Base-by-base conservation (phyloP, 768 basidiomycete genomes). In the Suillus alpinus region DNA sequence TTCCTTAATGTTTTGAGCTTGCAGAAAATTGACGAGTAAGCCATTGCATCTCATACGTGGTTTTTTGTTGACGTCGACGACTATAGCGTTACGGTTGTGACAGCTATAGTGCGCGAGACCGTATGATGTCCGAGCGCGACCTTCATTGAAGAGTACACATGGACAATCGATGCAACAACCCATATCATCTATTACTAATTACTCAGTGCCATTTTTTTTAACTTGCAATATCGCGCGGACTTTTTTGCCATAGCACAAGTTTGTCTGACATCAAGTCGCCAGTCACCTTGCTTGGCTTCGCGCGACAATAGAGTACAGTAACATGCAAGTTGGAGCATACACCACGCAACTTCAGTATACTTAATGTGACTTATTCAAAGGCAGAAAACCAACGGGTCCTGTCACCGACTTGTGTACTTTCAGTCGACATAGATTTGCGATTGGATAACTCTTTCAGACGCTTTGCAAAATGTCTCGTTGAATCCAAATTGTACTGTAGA, bases 11-110 rank as follows among this genome's bases (percentile, higher is more conserved):
- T 23, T 52, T 58, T 16, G 64, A 57, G 26, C 41, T 1, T 57
- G 36, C 57, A 92, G 91, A 92, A 93, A 85, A 71, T 86, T 51
- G 91, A 93, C 65, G 91, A 92, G 91, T 92, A 66, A 73, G 89
- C 75, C 10, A 31, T n/a, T 46, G 29, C 23, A 50, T 57, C n/a
- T 32, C 56, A 47, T 29, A 13, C 59, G 9, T 16, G 56, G 46
- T 23, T 29, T 23, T 39, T 29, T 44, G 55, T 59, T 74, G 37
- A 69, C 43, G 70, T 37, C 59, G 29, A 14, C 43, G 26, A 20
- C 60, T 50, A 6, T 59, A 91, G 90, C 66, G 88, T 91, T 13
- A 91, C 89, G 0, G 85, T 90, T 18, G 73, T 90, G 32, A 84
- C 89, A 43, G 84, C 82, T 16, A 76, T 91, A 39, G 86, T 91